Conservation (phyloP, 1,284 basidiomycete species). For the Anthracocystis walkeri region DNA sequence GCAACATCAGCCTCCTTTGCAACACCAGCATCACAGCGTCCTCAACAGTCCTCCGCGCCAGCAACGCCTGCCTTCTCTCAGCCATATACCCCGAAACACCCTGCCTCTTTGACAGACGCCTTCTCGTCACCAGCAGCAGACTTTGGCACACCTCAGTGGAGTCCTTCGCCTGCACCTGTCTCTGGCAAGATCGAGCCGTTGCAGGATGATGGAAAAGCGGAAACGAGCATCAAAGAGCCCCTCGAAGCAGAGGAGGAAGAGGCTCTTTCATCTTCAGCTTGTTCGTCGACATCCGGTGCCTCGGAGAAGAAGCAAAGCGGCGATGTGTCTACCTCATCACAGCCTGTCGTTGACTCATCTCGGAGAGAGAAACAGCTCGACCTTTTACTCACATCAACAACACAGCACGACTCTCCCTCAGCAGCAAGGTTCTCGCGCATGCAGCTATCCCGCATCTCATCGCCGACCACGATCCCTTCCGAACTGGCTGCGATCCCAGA, state of each 20-base stretch:
- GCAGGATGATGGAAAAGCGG: background rate
- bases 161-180: background rate
- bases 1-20: conserved; percentile 26
- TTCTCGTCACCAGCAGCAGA: conserved; percentile 2
- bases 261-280: conserved; percentile 7
- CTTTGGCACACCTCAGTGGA: conserved; percentile 32
- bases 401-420: conserved; percentile 28
- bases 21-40: conserved; percentile 21
- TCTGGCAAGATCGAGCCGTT: background rate
- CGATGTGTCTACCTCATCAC: conserved; percentile 19
- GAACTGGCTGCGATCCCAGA: conserved; percentile 7
- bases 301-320: conserved; percentile 29
- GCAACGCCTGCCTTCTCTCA: background rate
- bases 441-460: conserved; percentile 13
- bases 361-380: background rate
- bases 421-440: conserved; percentile 29
- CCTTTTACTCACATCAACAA: background rate
- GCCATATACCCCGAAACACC: background rate
- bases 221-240: background rate
- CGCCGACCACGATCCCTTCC: background rate
- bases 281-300: conserved; percentile 15
- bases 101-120: background rate
- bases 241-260: conserved; percentile 14
- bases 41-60: background rate
- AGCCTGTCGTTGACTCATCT: background rate